These are phyloP conservation scores for Didymella pinodella DNA, from an alignment of 2,329 filamentous ascomycete species.

Conservation along the genomic window DNA sequence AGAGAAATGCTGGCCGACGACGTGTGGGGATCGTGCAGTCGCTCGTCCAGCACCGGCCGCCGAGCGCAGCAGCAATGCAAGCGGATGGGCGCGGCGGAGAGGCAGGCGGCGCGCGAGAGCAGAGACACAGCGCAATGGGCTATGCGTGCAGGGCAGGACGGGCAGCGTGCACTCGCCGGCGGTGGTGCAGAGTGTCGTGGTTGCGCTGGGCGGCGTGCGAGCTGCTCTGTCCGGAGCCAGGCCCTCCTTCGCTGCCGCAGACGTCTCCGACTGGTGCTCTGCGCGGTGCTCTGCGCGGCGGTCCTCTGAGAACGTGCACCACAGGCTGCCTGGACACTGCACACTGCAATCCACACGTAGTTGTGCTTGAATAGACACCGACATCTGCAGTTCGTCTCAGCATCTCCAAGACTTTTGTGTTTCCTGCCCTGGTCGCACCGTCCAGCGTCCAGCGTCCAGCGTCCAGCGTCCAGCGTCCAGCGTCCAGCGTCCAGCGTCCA, in stretches of 20 bases:
- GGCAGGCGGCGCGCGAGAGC: neutral
- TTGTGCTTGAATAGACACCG: neutral
- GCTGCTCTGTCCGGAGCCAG: constrained; percentile 12
- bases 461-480: neutral
- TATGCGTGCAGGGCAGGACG: neutral
- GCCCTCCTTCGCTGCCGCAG: constrained; percentile 35
- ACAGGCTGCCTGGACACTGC: neutral
- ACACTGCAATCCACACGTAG: neutral
- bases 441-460: neutral
- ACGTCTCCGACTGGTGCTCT: constrained; percentile 31
- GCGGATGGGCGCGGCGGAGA: neutral
- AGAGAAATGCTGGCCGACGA: constrained; percentile 21
- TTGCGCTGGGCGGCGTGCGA: constrained; percentile 10
- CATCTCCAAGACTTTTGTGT: neutral
- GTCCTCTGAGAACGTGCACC: neutral
- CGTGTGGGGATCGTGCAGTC: constrained; percentile 24
- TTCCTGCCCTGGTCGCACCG: neutral
- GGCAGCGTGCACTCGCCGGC: neutral
- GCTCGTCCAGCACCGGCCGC: constrained; percentile 7
- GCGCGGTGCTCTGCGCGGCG: neutral
- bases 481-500: neutral
- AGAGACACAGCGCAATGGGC: neutral
- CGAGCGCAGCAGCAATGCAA: constrained; percentile 11
- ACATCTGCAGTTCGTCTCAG: neutral
- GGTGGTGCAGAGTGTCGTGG: neutral